phyloP scores from a whole-genome alignment of 1,284 basidiomycete genomes.

The Austroboletus niveus region DNA sequence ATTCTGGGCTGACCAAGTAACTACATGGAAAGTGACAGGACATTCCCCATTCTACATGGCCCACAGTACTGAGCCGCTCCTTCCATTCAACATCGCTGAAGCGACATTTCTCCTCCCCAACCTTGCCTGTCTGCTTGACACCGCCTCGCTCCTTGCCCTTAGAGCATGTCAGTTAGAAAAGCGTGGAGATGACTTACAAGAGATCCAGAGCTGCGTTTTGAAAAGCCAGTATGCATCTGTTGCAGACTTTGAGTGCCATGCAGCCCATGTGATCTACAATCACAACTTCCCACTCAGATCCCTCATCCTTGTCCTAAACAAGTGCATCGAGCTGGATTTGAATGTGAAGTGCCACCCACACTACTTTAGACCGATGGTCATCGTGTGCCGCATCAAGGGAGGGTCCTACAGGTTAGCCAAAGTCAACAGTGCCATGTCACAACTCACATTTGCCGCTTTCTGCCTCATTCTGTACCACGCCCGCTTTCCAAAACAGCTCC shows the following conservation, averaged over 20 bases:
- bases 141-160: background rate
- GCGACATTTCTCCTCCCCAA: slow-evolving; percentile 25
- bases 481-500: no score
- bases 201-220: slow-evolving; percentile 15
- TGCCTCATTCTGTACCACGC: no score
- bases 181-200: background rate
- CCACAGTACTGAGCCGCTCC: slow-evolving; percentile 28
- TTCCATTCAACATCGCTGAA: slow-evolving; percentile 33
- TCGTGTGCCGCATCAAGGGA: no score
- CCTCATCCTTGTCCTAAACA: slow-evolving; percentile 30
- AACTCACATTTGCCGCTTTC: no score
- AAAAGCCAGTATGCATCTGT: slow-evolving; percentile 17
- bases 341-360: no score
- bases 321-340: slow-evolving; percentile 18
- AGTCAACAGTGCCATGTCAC: slow-evolving; percentile 26
- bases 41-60: slow-evolving; percentile 22
- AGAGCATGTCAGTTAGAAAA: background rate
- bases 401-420: slow-evolving; percentile 8
- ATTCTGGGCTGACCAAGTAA: slow-evolving; percentile 4
- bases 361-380: no score
- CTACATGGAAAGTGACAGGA: background rate
- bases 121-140: background rate
- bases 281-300: slow-evolving; percentile 21
- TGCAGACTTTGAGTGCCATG: slow-evolving; percentile 11
- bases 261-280: slow-evolving; percentile 14